Percentiles rank a stretch among this genome's conserved stretches.
phyloP scores from a whole-genome alignment of 345 rosid species.

The Rhizophora apiculata region DNA sequence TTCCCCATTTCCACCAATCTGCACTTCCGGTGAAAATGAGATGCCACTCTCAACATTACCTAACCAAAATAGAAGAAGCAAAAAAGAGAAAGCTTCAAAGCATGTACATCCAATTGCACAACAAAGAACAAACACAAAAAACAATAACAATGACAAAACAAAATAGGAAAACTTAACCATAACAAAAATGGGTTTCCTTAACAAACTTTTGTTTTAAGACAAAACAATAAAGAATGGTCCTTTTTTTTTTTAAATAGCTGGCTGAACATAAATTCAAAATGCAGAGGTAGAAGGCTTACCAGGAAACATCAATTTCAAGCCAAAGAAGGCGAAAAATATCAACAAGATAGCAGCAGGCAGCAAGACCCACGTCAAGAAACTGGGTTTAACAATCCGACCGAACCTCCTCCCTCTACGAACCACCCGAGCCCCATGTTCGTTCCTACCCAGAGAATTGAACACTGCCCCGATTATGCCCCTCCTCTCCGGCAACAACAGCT shows the following conservation, averaged over 20 bases:
- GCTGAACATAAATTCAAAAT: neutral
- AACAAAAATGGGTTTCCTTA: neutral
- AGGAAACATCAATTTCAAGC: conserved; percentile 46
- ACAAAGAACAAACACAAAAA: neutral
- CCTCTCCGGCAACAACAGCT: conserved; percentile 43
- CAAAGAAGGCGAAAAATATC: conserved; percentile 46
- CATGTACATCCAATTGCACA: neutral
- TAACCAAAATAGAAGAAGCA: conserved; percentile 9
- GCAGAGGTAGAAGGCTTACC: conserved; percentile 38
- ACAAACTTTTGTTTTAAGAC: neutral
- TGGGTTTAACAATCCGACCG: conserved; percentile 46
- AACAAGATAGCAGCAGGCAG: conserved; percentile 45
- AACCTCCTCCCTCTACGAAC: conserved; percentile 58
- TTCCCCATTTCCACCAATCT: neutral
- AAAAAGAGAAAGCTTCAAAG: neutral
- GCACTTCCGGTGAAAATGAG: conserved; percentile 18
- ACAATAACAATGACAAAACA: neutral
- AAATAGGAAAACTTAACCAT: neutral
- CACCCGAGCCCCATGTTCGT: conserved; percentile 27
- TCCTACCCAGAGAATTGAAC: conserved; percentile 31
- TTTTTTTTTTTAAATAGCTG: no score
- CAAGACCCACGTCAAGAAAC: conserved; percentile 40
- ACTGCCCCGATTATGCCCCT: conserved; percentile 33
- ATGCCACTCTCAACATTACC: conserved; percentile 32
- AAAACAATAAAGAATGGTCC: neutral